Conservation (phyloP, 1,139 yeast genomes). For the Sugiyamaella pinicola region DNA sequence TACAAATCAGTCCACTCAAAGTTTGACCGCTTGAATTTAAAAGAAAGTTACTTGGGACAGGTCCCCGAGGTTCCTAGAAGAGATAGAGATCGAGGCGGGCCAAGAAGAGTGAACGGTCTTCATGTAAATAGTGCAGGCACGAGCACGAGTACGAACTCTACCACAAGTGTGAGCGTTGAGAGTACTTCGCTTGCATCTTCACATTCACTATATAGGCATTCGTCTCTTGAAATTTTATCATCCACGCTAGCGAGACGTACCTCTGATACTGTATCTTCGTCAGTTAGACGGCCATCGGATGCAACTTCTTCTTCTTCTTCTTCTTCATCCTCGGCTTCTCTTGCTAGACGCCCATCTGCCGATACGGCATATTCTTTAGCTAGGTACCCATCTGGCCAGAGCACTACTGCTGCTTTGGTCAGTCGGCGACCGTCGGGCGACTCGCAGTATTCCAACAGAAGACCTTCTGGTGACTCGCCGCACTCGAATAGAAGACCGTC, state of each 20-base stretch:
- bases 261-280: slow-evolving; percentile 6
- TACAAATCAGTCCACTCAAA: slow-evolving; percentile 5
- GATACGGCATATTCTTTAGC: slow-evolving; percentile 13
- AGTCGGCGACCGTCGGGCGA: neutral
- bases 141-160: neutral
- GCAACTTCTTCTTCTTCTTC: slow-evolving; percentile 1
- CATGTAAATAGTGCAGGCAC: slow-evolving; percentile 1
- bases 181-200: neutral
- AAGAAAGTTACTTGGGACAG: slow-evolving; percentile 14
- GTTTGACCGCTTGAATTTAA: slow-evolving; percentile 10
- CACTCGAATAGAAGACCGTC: slow-evolving; percentile 6
- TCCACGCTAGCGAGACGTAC: slow-evolving; percentile 1
- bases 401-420: neutral
- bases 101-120: slow-evolving; percentile 12
- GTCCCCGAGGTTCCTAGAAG: slow-evolving; percentile 16
- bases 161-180: neutral
- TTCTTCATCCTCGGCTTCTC: slow-evolving; percentile 1
- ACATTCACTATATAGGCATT: neutral
- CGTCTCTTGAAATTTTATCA: neutral
- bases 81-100: slow-evolving; percentile 16
- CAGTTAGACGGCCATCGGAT: slow-evolving; percentile 5
- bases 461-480: neutral
- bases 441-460: neutral
- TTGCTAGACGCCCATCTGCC: slow-evolving; percentile 8
- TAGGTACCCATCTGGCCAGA: neutral